phyloP scores from a whole-genome alignment of 2,329 filamentous ascomycete species.

The Chrysoporthe puriensis region DNA sequence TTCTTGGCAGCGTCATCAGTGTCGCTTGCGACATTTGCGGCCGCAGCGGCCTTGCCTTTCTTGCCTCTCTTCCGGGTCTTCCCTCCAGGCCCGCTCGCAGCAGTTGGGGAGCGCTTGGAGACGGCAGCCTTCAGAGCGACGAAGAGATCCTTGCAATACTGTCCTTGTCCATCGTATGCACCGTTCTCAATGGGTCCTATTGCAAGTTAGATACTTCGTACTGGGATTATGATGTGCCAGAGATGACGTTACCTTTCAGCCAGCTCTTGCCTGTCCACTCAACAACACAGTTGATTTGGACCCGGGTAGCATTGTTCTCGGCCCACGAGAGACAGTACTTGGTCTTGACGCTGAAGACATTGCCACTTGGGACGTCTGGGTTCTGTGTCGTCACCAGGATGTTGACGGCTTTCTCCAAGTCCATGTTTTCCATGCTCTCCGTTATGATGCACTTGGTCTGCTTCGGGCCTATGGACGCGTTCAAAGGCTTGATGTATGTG shows the following conservation, averaged over 20 bases:
- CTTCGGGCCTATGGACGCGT: conserved; percentile 82
- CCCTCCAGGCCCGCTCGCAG: conserved; percentile 47
- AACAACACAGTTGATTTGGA: conserved; percentile 86
- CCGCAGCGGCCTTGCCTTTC: conserved; percentile 53
- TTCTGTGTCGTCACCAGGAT: conserved; percentile 85
- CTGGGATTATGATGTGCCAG: too few relatives aligned
- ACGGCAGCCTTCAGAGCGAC: conserved; percentile 75
- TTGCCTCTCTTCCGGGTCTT: conserved; percentile 68
- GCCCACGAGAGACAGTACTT: conserved; percentile 95
- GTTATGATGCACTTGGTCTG: conserved; percentile 93
- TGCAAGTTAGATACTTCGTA: neutral
- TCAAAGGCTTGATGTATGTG: conserved; percentile 89
- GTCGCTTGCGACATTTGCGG: conserved; percentile 46
- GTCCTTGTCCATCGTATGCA: conserved; percentile 83
- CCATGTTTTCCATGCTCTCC: conserved; percentile 80
- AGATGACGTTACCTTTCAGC: conserved; percentile 76
- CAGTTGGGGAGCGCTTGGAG: conserved; percentile 59
- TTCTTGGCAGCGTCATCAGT: conserved; percentile 46
- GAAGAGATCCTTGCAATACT: conserved; percentile 81
- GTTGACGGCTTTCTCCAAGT: conserved; percentile 84
- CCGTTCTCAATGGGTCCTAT: conserved; percentile 94
- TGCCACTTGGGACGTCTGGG: conserved; percentile 93
- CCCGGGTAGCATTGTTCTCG: conserved; percentile 79
- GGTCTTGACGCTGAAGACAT: conserved; percentile 89
- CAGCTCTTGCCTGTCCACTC: conserved; percentile 99